Percentiles rank a stretch among this genome's conserved stretches.
These are phyloP conservation scores for Chondrostereum purpureum DNA, from an alignment of 1,284 basidiomycete species.

Conservation along the genomic window DNA sequence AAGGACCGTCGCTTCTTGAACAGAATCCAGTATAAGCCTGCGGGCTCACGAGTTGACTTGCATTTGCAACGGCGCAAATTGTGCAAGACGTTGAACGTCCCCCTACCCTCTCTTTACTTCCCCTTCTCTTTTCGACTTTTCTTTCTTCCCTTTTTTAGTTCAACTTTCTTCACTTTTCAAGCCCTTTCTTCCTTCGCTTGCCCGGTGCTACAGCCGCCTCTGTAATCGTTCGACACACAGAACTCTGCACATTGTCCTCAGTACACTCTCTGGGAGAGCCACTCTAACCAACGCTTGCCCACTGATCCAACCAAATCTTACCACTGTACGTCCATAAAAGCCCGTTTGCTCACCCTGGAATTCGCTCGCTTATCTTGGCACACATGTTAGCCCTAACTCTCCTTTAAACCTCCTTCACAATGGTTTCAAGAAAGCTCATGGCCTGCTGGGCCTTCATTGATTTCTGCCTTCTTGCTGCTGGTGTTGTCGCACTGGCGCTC, in stretches of 20 bases:
- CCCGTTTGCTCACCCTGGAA: slow-evolving; percentile 9
- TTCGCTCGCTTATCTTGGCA: slow-evolving; percentile 14
- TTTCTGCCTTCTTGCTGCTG: slow-evolving; percentile 62
- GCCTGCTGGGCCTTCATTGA: slow-evolving; percentile 67
- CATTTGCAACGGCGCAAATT: slow-evolving; percentile 35
- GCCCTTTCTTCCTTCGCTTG: slow-evolving; percentile 7
- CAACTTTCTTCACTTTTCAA: slow-evolving; percentile 2
- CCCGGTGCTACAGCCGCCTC: slow-evolving; percentile 25
- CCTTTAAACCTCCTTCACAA: slow-evolving; percentile 28
- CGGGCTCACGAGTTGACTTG: slow-evolving; percentile 20
- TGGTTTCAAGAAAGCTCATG: slow-evolving; percentile 68
- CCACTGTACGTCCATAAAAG: not conserved
- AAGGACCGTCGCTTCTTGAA: slow-evolving; percentile 15
- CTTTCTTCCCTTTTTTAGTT: slow-evolving; percentile 8
- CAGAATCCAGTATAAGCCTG: slow-evolving; percentile 23
- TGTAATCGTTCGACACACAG: slow-evolving; percentile 17
- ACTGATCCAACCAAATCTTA: not conserved
- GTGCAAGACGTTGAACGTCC: slow-evolving; percentile 57
- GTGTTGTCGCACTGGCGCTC: slow-evolving; percentile 54
- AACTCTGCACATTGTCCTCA: no score
- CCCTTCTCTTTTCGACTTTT: slow-evolving; percentile 17
- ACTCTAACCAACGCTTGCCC: not conserved
- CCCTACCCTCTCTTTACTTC: slow-evolving; percentile 20
- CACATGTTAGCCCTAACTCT: not conserved
- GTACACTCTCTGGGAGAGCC: slow-evolving; percentile 13